A percentile compares a stretch with the other conserved stretches of the same genome.
Conservation (phyloP, 2,329 filamentous ascomycete genomes). For the Scedosporium dehoogii region DNA sequence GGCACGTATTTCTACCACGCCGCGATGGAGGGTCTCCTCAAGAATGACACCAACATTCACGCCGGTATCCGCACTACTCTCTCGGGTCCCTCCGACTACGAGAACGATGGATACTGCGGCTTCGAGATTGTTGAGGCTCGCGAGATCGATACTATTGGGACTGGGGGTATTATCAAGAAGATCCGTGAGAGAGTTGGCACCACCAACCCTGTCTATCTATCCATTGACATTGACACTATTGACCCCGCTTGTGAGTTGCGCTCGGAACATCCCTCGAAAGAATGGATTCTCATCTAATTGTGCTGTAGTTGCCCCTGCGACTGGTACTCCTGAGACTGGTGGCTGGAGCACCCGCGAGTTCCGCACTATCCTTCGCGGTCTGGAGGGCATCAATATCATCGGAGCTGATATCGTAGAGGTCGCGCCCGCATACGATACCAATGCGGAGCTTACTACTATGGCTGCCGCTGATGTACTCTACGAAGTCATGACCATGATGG, state of each 20-base stretch:
- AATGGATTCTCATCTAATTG: not conserved
- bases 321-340: slow-evolving; percentile 81
- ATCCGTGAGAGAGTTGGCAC: slow-evolving; percentile 66
- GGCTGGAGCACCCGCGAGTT: slow-evolving; percentile 87
- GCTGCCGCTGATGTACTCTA: slow-evolving; percentile 61
- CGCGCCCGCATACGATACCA: slow-evolving; percentile 71
- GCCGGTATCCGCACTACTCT: slow-evolving; percentile 79
- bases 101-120: slow-evolving; percentile 76
- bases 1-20: slow-evolving; percentile 87
- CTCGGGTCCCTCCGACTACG: slow-evolving; percentile 69
- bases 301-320: slow-evolving; percentile 54
- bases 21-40: slow-evolving; percentile 63
- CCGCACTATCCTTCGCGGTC: slow-evolving; percentile 69
- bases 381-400: slow-evolving; percentile 76
- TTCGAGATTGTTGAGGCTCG: slow-evolving; percentile 73
- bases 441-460: slow-evolving; percentile 60
- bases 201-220: slow-evolving; percentile 70
- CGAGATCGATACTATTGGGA: slow-evolving; percentile 39
- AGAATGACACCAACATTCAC: slow-evolving; percentile 79
- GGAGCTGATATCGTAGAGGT: slow-evolving; percentile 90
- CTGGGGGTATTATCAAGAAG: slow-evolving; percentile 32
- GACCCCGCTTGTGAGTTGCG: slow-evolving; percentile 45
- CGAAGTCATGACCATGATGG: slow-evolving; percentile 75
- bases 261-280: not conserved
- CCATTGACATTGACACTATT: slow-evolving; percentile 73